Evolutionary conservation across 768 basidiomycete species (phyloP).

Genomic region (Mycena alexandri): DNA sequence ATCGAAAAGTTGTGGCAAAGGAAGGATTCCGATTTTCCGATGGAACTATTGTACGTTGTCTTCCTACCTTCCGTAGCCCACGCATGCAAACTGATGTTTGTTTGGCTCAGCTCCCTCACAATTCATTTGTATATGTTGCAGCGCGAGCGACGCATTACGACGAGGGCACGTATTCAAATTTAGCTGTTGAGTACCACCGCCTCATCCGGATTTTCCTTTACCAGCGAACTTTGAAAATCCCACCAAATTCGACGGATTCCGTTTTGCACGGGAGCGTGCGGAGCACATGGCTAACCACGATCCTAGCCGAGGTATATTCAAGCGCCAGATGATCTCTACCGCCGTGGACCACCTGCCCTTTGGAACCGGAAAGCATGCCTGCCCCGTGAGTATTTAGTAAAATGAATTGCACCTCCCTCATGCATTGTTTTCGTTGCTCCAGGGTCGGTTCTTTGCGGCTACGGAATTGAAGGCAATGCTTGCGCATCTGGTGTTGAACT

Average conservation of each 20-base stretch:
- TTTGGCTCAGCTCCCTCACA: not conserved
- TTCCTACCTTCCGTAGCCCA: no score
- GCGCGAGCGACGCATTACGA: conserved; percentile 16
- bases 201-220: no score
- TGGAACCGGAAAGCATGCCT: conserved; percentile 35
- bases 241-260: conserved; percentile 59
- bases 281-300: conserved; percentile 30
- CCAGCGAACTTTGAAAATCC: conserved; percentile 36
- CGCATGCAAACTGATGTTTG: no score
- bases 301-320: conserved; percentile 41
- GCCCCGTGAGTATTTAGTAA: conserved; percentile 32
- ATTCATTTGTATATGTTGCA: conserved; percentile 5
- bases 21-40: conserved; percentile 18
- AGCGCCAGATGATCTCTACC: conserved; percentile 35
- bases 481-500: conserved; percentile 57
- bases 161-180: not conserved
- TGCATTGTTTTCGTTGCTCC: not conserved
- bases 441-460: conserved; percentile 61
- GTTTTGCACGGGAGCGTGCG: conserved; percentile 56
- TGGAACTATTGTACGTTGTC: not conserved
- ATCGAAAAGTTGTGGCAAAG: not conserved
- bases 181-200: no score
- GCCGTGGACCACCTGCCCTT: conserved; percentile 31
- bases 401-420: not conserved
- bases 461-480: conserved; percentile 60